Evolutionary conservation across 179 eudicot species (phyloP).

Genomic region (Heliamphora pulchella): DNA sequence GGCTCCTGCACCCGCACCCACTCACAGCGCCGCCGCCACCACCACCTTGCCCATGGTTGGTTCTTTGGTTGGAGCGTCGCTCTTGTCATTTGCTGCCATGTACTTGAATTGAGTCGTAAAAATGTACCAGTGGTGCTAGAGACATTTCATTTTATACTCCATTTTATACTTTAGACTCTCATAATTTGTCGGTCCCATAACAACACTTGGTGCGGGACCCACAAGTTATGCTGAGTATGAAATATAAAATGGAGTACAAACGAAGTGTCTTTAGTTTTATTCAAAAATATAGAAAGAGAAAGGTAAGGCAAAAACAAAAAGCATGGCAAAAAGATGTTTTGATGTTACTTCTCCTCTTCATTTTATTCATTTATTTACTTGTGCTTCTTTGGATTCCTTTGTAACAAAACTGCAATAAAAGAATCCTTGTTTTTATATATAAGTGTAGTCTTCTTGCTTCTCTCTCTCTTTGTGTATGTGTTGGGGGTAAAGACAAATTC

Average conservation of each 20-base stretch:
- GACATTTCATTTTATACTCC: too few species aligned
- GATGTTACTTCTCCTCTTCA: not conserved
- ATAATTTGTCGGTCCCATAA: too few species aligned
- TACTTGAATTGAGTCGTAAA: slow-evolving; percentile 4
- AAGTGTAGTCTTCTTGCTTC: too few species aligned
- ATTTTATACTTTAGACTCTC: too few species aligned
- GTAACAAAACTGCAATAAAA: slow-evolving; percentile 2
- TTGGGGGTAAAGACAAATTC: too few species aligned
- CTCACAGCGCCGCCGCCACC: not conserved
- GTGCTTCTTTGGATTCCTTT: not conserved
- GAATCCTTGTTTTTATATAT: not conserved
- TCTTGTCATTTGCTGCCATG: slow-evolving; percentile 11
- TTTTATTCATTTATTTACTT: not conserved
- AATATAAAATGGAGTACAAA: too few species aligned
- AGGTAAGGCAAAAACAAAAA: not conserved
- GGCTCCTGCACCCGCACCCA: slow-evolving; percentile 8
- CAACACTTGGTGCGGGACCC: too few species aligned
- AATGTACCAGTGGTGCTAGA: too few species aligned
- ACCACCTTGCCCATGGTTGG: slow-evolving; percentile 2
- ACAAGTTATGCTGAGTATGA: too few species aligned
- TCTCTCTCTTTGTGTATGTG: not conserved
- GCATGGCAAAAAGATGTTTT: not conserved
- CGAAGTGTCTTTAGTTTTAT: too few species aligned
- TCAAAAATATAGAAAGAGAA: slow-evolving; percentile 3
- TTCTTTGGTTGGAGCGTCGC: slow-evolving; percentile 13